phyloP scores from a whole-genome alignment of 2,329 filamentous ascomycete species.

The Samsoniella hepiali region DNA sequence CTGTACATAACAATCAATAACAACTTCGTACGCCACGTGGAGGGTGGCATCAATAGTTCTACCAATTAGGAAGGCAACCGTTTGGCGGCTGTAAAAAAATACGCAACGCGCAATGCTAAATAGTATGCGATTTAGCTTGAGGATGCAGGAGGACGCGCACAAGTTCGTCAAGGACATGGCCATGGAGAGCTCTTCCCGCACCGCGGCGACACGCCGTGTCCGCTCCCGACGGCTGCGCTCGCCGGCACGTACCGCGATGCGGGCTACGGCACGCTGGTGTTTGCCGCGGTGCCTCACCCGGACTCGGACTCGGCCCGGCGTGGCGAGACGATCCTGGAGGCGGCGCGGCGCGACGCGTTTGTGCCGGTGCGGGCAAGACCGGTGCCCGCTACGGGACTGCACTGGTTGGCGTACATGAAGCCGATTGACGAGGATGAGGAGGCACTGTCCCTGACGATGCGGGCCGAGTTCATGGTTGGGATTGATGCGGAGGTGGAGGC shows the following conservation, averaged over 20 bases:
- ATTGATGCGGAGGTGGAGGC: background rate
- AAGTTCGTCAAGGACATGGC: background rate
- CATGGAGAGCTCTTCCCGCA: background rate
- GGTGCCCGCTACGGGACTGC: background rate
- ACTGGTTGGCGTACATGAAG: background rate
- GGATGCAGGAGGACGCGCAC: background rate
- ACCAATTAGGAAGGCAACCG: no score
- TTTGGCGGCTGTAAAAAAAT: no score
- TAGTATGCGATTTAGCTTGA: background rate
- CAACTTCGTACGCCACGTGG: no score
- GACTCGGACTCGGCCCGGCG: background rate
- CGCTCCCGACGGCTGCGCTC: background rate
- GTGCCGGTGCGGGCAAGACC: background rate
- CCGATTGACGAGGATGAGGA: background rate
- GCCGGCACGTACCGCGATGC: background rate
- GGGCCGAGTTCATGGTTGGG: background rate
- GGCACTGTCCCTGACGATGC: background rate
- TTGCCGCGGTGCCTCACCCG: background rate
- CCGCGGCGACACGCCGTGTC: background rate
- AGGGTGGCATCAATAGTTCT: no score
- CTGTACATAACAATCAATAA: no score
- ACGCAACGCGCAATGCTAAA: no score
- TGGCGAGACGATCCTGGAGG: background rate
- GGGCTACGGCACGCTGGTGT: background rate
- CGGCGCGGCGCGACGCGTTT: background rate